Percentiles rank a stretch among this genome's conserved stretches.
Evolutionary conservation across 2,329 filamentous ascomycete species (phyloP).

Genomic region (Dactylellina sp.): DNA sequence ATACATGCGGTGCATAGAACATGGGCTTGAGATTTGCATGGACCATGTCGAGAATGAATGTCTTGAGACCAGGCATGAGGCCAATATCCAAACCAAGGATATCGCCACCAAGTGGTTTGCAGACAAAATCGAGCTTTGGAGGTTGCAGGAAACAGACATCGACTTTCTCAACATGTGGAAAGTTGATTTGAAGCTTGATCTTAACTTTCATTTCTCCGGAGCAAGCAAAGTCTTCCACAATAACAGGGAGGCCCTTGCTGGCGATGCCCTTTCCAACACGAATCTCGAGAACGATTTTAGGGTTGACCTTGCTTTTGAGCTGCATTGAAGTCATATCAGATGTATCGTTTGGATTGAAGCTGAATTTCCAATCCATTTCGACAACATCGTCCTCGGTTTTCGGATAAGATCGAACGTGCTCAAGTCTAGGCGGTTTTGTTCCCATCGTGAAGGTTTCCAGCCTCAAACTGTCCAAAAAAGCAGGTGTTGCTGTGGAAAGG

Average conservation of each 20-base stretch:
- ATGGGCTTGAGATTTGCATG: slow-evolving; percentile 93
- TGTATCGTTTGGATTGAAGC: slow-evolving; percentile 95
- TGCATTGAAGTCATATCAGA: slow-evolving; percentile 91
- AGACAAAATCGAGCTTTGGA: slow-evolving; percentile 93
- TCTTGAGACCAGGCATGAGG: slow-evolving; percentile 94
- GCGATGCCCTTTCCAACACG: slow-evolving; percentile 95
- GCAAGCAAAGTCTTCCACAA: slow-evolving; percentile 97
- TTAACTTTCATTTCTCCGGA: slow-evolving; percentile 96
- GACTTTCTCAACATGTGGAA: slow-evolving; percentile 92
- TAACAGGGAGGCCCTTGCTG: slow-evolving; percentile 95
- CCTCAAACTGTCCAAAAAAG: slow-evolving; percentile 91
- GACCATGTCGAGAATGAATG: slow-evolving; percentile 94
- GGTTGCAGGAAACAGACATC: slow-evolving; percentile 94
- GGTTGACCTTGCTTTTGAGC: slow-evolving; percentile 94
- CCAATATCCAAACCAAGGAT: slow-evolving; percentile 98
- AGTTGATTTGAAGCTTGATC: slow-evolving; percentile 95
- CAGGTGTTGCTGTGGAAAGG: slow-evolving; percentile 87
- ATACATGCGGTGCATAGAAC: slow-evolving; percentile 98
- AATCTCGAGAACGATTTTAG: slow-evolving; percentile 94
- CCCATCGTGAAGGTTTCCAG: slow-evolving; percentile 94
- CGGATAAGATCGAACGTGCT: slow-evolving; percentile 98
- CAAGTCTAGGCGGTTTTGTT: slow-evolving; percentile 92
- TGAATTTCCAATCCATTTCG: slow-evolving; percentile 99
- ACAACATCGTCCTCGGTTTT: slow-evolving; percentile 95
- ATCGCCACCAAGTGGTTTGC: slow-evolving; percentile 95